These are phyloP conservation scores for Osmanthus fragrans DNA, from an alignment of 257 asterid species.

Conservation along the genomic window DNA sequence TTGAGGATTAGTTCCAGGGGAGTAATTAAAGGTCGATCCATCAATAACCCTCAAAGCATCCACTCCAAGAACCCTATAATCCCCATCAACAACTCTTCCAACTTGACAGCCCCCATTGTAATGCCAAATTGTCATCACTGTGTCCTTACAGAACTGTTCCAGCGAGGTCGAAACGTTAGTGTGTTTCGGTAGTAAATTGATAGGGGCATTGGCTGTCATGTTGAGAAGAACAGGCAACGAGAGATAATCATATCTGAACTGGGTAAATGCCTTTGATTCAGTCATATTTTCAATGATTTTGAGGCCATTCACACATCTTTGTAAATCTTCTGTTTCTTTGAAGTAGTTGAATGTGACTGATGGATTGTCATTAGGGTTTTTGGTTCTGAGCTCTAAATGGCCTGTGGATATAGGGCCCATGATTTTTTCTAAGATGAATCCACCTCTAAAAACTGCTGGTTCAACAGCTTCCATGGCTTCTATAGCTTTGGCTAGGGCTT, in stretches of 20 bases:
- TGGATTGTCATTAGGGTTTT: slow-evolving; percentile 65
- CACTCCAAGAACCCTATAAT: slow-evolving; percentile 50
- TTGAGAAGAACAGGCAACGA: slow-evolving; percentile 57
- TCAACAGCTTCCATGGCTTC: slow-evolving; percentile 51
- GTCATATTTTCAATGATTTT: slow-evolving; percentile 57
- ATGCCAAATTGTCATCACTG: slow-evolving; percentile 93
- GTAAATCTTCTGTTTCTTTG: slow-evolving; percentile 55
- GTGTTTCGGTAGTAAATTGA: slow-evolving; percentile 68
- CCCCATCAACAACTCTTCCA: slow-evolving; percentile 57
- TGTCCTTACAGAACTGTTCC: slow-evolving; percentile 84
- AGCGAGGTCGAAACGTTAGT: slow-evolving; percentile 54
- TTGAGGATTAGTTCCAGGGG: slow-evolving; percentile 91
- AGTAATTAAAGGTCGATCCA: slow-evolving; percentile 73
- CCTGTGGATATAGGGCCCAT: slow-evolving; percentile 79
- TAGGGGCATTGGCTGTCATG: slow-evolving; percentile 66
- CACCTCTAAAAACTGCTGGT: slow-evolving; percentile 55
- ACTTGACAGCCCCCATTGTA: slow-evolving; percentile 88
- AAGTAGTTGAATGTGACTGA: slow-evolving; percentile 79
- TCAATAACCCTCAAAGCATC: slow-evolving; percentile 64
- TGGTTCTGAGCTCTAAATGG: slow-evolving; percentile 46
- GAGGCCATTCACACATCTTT: slow-evolving; percentile 66
- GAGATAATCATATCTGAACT: slow-evolving; percentile 45
- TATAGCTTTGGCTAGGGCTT: slow-evolving; percentile 63
- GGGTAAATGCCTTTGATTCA: slow-evolving; percentile 56
- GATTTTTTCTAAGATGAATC: slow-evolving; percentile 75